Percentiles rank a stretch among this genome's conserved stretches.
Evolutionary conservation across 2,329 filamentous ascomycete genomes (phyloP).

Genomic region (Epichloe festucae): DNA sequence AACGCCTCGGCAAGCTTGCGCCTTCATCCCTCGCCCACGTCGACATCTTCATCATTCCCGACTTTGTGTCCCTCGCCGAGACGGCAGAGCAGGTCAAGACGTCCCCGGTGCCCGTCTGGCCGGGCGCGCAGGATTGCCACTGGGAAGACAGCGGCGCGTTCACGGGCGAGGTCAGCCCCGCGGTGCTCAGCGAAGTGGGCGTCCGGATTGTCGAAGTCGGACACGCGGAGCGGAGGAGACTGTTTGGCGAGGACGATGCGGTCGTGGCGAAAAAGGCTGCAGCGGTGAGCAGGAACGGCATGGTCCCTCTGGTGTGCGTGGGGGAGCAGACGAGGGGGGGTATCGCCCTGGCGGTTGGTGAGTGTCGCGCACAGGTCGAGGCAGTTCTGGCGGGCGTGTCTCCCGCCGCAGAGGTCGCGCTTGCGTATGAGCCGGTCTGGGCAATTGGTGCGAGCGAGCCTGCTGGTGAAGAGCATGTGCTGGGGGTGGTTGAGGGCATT

Average conservation of each 20-base stretch:
- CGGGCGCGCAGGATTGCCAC: conserved; percentile 64
- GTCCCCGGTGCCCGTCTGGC: conserved; percentile 32
- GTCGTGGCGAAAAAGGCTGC: conserved; percentile 55
- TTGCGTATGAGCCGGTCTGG: conserved; percentile 85
- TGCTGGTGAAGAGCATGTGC: conserved; percentile 59
- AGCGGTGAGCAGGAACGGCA: conserved; percentile 52
- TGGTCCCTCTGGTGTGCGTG: conserved; percentile 69
- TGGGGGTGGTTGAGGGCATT: conserved; percentile 52
- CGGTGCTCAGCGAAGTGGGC: conserved; percentile 52
- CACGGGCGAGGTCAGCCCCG: conserved; percentile 65
- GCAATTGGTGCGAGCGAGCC: conserved; percentile 67
- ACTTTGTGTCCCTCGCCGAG: conserved; percentile 55
- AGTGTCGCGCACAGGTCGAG: conserved; percentile 54
- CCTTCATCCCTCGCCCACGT: conserved; percentile 33
- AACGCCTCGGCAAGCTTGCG: conserved; percentile 29
- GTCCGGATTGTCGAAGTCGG: conserved; percentile 65
- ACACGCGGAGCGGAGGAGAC: conserved; percentile 61
- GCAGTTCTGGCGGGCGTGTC: conserved; percentile 49
- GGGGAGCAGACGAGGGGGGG: conserved; percentile 48
- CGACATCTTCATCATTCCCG: conserved; percentile 66
- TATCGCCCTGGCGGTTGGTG: conserved; percentile 46
- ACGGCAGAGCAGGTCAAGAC: conserved; percentile 34
- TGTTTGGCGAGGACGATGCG: conserved; percentile 65
- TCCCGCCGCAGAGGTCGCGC: conserved; percentile 51
- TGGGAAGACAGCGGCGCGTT: conserved; percentile 58